Percentiles rank a stretch among this genome's conserved stretches.
Conservation (phyloP, 225 moss, liverwort and hornwort species). For the Marchantia polymorpha region DNA sequence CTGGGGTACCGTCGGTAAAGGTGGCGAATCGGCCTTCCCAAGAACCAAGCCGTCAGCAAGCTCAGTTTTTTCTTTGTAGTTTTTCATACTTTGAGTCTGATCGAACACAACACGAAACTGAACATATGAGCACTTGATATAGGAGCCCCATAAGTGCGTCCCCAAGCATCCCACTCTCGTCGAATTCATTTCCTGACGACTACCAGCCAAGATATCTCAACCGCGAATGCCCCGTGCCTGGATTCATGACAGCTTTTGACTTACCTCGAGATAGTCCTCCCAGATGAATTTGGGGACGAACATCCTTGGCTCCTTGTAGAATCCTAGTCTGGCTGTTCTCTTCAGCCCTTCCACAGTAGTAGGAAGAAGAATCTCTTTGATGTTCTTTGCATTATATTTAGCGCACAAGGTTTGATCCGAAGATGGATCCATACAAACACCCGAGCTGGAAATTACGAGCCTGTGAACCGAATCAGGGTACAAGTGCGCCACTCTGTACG, state of each 20-base stretch:
- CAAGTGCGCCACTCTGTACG: constrained; percentile 71
- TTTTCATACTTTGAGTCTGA: constrained; percentile 26
- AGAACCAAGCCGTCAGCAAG: constrained; percentile 59
- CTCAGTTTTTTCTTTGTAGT: constrained; percentile 67
- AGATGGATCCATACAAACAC: constrained; percentile 64
- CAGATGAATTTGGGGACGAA: constrained; percentile 56
- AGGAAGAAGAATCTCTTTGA: constrained; percentile 67
- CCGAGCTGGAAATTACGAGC: constrained; percentile 82
- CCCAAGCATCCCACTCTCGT: too few species aligned
- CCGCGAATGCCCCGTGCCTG: not conserved
- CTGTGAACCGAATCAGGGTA: constrained; percentile 59
- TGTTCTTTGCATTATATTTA: constrained; percentile 44
- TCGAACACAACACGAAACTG: not conserved
- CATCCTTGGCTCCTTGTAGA: constrained; percentile 55
- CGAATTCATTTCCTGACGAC: not conserved
- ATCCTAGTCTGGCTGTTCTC: constrained; percentile 44
- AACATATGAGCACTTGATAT: not conserved
- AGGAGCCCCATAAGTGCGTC: too few species aligned
- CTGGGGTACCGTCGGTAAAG: constrained; percentile 60
- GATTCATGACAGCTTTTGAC: not conserved
- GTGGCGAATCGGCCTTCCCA: constrained; percentile 59
- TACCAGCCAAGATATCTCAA: not conserved
- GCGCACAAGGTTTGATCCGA: constrained; percentile 57
- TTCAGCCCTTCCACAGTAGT: constrained; percentile 55
- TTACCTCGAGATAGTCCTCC: constrained; percentile 58